Conservation (phyloP, 768 basidiomycete genomes). For the Wakefieldia striispora region DNA sequence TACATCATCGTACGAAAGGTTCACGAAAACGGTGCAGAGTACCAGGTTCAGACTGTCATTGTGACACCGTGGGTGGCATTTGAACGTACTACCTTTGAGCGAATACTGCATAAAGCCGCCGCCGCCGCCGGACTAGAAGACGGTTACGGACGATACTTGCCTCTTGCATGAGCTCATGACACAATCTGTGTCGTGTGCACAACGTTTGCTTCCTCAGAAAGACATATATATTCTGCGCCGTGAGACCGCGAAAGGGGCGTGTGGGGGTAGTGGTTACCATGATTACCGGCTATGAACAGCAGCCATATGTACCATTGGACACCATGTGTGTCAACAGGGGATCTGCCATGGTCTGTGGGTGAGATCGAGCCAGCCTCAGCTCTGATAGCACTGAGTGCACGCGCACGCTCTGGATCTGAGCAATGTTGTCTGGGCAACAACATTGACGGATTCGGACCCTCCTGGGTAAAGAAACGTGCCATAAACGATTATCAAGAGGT, state of each 20-base stretch:
- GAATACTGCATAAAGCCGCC: background rate
- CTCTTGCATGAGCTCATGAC: background rate
- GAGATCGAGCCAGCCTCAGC: slow-evolving; percentile 5
- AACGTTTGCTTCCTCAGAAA: slow-evolving; percentile 1
- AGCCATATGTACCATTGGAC: background rate
- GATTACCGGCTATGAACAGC: background rate
- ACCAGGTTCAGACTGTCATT: background rate
- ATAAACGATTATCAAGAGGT: background rate
- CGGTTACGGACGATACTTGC: background rate
- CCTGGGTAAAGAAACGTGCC: background rate
- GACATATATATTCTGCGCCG: background rate
- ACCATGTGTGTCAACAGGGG: background rate
- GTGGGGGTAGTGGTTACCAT: slow-evolving; percentile 8
- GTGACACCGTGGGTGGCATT: background rate
- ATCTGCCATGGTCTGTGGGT: background rate
- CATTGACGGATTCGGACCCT: background rate
- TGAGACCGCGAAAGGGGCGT: background rate
- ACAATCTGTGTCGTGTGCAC: background rate
- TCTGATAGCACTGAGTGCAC: slow-evolving; percentile 11
- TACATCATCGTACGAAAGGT: background rate
- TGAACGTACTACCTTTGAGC: slow-evolving; percentile 7
- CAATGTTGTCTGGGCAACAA: slow-evolving; percentile 13
- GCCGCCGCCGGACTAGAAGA: background rate
- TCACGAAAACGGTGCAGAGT: slow-evolving; percentile 1
- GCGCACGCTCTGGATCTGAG: background rate